A percentile compares a stretch with the other conserved stretches of the same genome.
Conservation (phyloP, 2,329 filamentous ascomycete genomes). For the Verruconis gallopava region DNA sequence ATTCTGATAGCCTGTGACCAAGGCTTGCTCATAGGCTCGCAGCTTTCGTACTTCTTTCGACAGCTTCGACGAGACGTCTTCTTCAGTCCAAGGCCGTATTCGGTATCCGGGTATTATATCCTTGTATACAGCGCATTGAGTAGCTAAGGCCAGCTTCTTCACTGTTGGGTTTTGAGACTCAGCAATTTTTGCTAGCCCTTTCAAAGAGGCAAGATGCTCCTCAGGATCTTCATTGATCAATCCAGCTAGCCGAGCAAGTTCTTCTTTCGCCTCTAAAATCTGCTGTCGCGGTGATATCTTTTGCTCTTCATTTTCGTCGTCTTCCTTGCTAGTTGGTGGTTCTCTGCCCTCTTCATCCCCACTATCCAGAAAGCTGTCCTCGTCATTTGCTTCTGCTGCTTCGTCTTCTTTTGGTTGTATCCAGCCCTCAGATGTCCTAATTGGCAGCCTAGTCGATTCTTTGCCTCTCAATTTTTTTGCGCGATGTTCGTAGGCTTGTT, state of each 20-base stretch:
- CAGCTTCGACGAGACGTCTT: slow-evolving; percentile 62
- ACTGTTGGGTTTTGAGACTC: slow-evolving; percentile 58
- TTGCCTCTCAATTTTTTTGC: slow-evolving; percentile 69
- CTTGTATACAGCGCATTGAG: slow-evolving; percentile 83
- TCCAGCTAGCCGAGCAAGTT: slow-evolving; percentile 70
- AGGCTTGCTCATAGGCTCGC: slow-evolving; percentile 72
- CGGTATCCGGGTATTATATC: slow-evolving; percentile 94
- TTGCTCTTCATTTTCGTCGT: slow-evolving; percentile 37
- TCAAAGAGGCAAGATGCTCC: slow-evolving; percentile 71
- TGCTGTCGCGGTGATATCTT: slow-evolving; percentile 64
- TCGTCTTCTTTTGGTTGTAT: slow-evolving; percentile 46
- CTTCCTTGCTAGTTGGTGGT: slow-evolving; percentile 26
- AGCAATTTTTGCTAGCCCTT: slow-evolving; percentile 61
- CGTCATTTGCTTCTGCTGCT: slow-evolving; percentile 42
- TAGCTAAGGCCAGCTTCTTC: slow-evolving; percentile 73
- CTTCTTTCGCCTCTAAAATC: slow-evolving; percentile 78
- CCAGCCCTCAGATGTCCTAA: slow-evolving; percentile 70
- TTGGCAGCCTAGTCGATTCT: slow-evolving; percentile 65
- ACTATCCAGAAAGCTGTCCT: slow-evolving; percentile 45
- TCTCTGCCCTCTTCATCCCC: slow-evolving; percentile 32
- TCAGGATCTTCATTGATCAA: slow-evolving; percentile 86
- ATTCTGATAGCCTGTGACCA: slow-evolving; percentile 71
- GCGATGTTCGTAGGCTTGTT: slow-evolving; percentile 77
- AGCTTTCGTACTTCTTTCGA: slow-evolving; percentile 84
- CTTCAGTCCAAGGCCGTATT: slow-evolving; percentile 70